These are phyloP conservation scores for Curvularia lunata DNA, from an alignment of 2,329 filamentous ascomycete species.

Conservation along the genomic window DNA sequence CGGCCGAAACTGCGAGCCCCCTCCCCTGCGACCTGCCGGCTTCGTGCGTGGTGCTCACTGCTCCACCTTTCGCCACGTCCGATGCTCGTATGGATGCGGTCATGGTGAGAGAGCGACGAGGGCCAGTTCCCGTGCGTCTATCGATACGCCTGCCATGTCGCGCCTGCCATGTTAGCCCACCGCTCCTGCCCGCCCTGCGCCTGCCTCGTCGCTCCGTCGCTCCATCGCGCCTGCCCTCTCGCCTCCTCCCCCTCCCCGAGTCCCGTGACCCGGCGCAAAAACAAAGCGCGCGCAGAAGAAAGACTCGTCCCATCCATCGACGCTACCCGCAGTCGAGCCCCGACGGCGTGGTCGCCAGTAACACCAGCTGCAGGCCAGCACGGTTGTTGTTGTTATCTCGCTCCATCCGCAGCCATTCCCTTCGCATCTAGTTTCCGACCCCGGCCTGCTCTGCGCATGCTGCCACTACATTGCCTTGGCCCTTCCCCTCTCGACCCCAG, in stretches of 20 bases:
- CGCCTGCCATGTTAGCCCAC: not conserved
- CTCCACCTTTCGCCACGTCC: conserved; percentile 9
- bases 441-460: conserved; percentile 21
- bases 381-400: conserved; percentile 14
- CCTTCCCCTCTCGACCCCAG: not conserved
- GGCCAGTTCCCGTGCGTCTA: too few relatives aligned
- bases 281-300: not conserved
- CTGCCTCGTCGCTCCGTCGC: not conserved
- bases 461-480: conserved; percentile 15
- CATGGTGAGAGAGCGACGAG: too few relatives aligned
- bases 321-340: not conserved
- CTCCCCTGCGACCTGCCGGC: not conserved
- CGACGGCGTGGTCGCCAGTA: conserved; percentile 6
- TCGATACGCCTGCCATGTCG: too few relatives aligned
- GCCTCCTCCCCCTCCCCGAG: too few relatives aligned
- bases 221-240: too few relatives aligned
- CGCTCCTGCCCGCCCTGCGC: not conserved
- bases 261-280: not conserved
- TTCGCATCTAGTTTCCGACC: conserved; percentile 13
- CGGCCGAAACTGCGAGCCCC: conserved; percentile 14
- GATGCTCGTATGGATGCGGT: not conserved
- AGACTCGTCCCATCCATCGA: not conserved
- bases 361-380: conserved; percentile 14
- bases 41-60: not conserved
- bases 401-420: conserved; percentile 6